Base-by-base conservation (phyloP, 805 yeast genomes). In the Teunomyces funiuensis region DNA sequence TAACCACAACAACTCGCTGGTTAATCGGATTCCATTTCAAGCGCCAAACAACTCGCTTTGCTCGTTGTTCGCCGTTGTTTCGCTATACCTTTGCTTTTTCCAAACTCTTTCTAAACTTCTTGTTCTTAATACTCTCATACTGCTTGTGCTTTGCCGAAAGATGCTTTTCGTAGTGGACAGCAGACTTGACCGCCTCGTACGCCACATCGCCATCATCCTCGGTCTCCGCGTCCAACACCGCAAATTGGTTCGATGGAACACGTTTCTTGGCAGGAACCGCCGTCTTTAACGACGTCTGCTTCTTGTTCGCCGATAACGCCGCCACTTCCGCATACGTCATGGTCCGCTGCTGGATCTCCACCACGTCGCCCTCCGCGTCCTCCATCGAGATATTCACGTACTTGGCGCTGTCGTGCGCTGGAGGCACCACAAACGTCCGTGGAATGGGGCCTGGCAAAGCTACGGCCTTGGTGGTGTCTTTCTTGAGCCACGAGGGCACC, bases 291-390 rank as follows among this genome's bases (percentile, higher is more conserved):
- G 34, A 17, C 23, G 34, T 31, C 23, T 31, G 34, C 14, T 31
- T 31, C 23, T 19, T 31, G 25, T 19, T 17, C 23, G 25, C 34
- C n/a, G 34, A 31, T 6, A 31, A 19, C 15, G 58, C 51, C 4
- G 74, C 73, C 20, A 60, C 76, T 48, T 70, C 74, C n/a, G 76
- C 76, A 43, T 69, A 70, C n/a, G 69, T 59, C 45, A 70, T 56
- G 39, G 61, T 59, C 33, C 60, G 60, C 47, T 48, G 54, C 39
- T 59, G 57, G 41, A 70, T 66, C 31, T 66, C 71, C 16, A 70
- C 63, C 40, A 69, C 58, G 33, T 54, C 64, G 11, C 55, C 57
- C n/a, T 33, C 41, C n/a, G n/a, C n/a, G 20, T 59, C 61, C 25
- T 54, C 55, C 73, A 69, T 66, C 8, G 71, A 58, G 17, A 69